These are phyloP conservation scores for Penicillium sp. DNA, from an alignment of 2,329 filamentous ascomycete genomes.

Conservation along the genomic window DNA sequence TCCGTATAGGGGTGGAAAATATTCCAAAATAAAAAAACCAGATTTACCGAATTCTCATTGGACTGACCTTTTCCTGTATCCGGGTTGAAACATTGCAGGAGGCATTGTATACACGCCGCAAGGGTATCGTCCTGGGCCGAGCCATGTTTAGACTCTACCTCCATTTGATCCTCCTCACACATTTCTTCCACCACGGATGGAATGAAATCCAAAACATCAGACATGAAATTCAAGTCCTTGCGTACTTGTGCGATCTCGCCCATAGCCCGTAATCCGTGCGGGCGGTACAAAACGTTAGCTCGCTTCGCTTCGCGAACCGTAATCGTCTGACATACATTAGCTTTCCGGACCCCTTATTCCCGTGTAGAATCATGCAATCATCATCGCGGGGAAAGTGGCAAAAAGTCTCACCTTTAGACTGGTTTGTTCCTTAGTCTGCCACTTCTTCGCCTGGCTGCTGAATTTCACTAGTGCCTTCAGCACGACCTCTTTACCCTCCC, in stretches of 20 bases:
- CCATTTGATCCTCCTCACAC: slow-evolving; percentile 64
- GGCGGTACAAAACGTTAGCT: slow-evolving; percentile 81
- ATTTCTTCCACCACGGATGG: slow-evolving; percentile 62
- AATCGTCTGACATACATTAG: slow-evolving; percentile 54
- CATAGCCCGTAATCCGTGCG: slow-evolving; percentile 70
- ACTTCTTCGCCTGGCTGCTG: slow-evolving; percentile 62
- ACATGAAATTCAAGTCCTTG: slow-evolving; percentile 69
- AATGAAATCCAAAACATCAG: slow-evolving; percentile 66
- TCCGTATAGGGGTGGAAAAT: background rate
- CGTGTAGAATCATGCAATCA: background rate
- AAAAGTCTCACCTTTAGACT: slow-evolving; percentile 66
- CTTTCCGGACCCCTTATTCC: background rate
- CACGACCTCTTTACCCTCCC: slow-evolving; percentile 85
- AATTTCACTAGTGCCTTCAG: slow-evolving; percentile 79
- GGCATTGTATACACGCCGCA: slow-evolving; percentile 40
- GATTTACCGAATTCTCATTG: background rate
- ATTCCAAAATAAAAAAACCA: background rate
- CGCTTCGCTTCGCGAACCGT: slow-evolving; percentile 84
- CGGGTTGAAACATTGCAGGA: slow-evolving; percentile 41
- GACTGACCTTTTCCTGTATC: slow-evolving; percentile 28
- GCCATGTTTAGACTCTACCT: slow-evolving; percentile 58
- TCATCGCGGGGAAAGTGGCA: slow-evolving; percentile 2
- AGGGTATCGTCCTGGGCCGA: slow-evolving; percentile 35
- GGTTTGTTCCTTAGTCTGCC: slow-evolving; percentile 58
- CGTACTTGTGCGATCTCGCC: slow-evolving; percentile 71